Evolutionary conservation across 306 rosid genomes (phyloP).

Genomic region (Luffa acutangula): DNA sequence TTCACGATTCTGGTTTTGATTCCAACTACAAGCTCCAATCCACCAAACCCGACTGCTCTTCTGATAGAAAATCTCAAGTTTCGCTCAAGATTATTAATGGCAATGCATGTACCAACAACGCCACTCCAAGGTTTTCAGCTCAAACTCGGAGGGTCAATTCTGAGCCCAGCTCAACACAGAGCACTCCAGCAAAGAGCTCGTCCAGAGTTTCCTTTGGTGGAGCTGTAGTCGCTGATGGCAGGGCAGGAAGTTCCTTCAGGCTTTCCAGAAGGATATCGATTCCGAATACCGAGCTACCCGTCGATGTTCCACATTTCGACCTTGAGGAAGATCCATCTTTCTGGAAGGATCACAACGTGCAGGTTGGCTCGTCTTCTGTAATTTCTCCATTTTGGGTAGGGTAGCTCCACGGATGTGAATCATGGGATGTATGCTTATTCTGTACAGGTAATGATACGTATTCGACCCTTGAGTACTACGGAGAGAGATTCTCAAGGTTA

Average conservation of each 20-base stretch:
- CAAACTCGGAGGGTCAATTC: slow-evolving; percentile 39
- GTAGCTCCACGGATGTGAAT: slow-evolving; percentile 9
- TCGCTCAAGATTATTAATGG: slow-evolving; percentile 17
- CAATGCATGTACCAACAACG: slow-evolving; percentile 13
- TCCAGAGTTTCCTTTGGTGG: slow-evolving; percentile 57
- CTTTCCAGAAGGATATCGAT: slow-evolving; percentile 22
- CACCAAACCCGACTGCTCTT: slow-evolving; percentile 19
- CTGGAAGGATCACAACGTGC: slow-evolving; percentile 90
- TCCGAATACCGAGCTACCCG: slow-evolving; percentile 16
- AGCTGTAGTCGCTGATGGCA: slow-evolving; percentile 24
- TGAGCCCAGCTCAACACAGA: slow-evolving; percentile 65
- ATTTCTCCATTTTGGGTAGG: neutral
- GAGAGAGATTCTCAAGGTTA: slow-evolving; percentile 68
- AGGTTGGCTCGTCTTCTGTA: slow-evolving; percentile 27
- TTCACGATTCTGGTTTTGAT: slow-evolving; percentile 21
- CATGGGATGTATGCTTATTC: slow-evolving; percentile 9
- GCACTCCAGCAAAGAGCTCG: slow-evolving; percentile 47
- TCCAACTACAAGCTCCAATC: slow-evolving; percentile 28
- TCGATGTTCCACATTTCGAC: slow-evolving; percentile 50
- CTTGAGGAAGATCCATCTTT: slow-evolving; percentile 61
- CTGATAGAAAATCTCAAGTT: slow-evolving; percentile 21
- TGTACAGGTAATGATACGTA: slow-evolving; percentile 70
- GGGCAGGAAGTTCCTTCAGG: slow-evolving; percentile 27
- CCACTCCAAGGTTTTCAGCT: slow-evolving; percentile 28
- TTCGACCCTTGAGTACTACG: slow-evolving; percentile 59